Evolutionary conservation across 2,329 filamentous ascomycete genomes (phyloP), one percentile per base, ranked within the genome.

Genomic region (Claviceps pusilla): DNA sequence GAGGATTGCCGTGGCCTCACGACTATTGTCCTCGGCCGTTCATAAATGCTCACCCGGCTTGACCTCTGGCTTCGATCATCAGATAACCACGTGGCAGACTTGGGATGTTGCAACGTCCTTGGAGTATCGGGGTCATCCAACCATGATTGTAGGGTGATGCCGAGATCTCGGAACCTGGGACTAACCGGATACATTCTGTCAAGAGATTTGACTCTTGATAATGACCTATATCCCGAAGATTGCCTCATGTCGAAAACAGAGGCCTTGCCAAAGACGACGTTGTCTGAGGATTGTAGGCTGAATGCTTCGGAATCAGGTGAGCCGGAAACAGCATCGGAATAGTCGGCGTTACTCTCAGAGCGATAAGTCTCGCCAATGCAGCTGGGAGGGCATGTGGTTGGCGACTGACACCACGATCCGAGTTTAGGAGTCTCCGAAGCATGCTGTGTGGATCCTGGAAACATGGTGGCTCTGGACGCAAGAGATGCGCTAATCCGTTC

Each of bases 261-360:
- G 6, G 71, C 69, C 53, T 73, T 67, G 3, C 69, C 71, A 48
- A 68, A 70, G 43, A 70, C 62, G 52, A 72, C 64, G 24, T 66
- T 65, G 50, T 71, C 71, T 41, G 65, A 58, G 48, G 68, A 63
- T 42, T 63, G 61, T 49, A 66, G 58, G 60, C 66, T 68, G 54
- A 66, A 66, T 3, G 59, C 58, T 24, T 71, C 68, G 1, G 68
- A 68, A 14, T 58, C 58, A 2, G 68, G 66, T 3, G 69, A 66
- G 28, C 62, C 58, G 28, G 62, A 57, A 4, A 63, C 61, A 3
- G 60, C 54, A 45, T 63, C 56, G 2, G 58, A 43, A 1, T 60
- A 50, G 16, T 60, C 53, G 42, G 60, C 59, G 19, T 57, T 45
- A 29, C 58, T 48, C 33, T 53, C 57, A 2, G 61, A 52, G 5